phyloP scores from a whole-genome alignment of 176 grass and related monocot species.

The Coix lacrymajobi region DNA sequence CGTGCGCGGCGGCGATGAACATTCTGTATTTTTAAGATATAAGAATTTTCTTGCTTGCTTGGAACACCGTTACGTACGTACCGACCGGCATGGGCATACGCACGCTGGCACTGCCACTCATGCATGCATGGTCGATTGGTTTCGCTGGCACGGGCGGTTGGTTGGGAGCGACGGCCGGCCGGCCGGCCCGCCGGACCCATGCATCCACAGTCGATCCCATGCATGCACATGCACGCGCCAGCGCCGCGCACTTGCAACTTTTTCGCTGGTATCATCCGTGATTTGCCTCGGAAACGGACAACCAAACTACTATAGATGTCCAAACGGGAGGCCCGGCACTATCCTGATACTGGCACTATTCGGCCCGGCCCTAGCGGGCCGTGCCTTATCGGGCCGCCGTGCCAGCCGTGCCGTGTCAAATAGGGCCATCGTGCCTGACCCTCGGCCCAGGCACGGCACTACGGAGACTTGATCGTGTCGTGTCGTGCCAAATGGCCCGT shows the following conservation, averaged over 20 bases:
- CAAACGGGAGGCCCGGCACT: too few species aligned
- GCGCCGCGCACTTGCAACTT: not conserved
- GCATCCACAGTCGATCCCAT: not conserved
- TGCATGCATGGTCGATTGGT: not conserved
- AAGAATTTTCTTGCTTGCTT: not conserved
- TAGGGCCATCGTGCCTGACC: too few species aligned
- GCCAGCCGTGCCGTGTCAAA: too few species aligned
- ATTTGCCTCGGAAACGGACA: not conserved
- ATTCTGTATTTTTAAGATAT: not conserved
- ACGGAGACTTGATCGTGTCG: too few species aligned
- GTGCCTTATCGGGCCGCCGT: too few species aligned
- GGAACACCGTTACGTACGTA: not conserved
- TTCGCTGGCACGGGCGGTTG: not conserved
- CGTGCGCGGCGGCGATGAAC: not conserved
- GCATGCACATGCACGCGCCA: slow-evolving; percentile 16
- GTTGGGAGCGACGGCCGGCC: not conserved
- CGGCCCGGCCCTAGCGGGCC: too few species aligned
- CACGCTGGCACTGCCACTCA: not conserved
- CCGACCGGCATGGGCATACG: not conserved
- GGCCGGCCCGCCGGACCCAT: not conserved
- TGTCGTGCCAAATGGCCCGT: too few species aligned
- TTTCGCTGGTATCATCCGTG: slow-evolving; percentile 14
- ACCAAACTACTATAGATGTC: too few species aligned
- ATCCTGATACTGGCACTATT: too few species aligned
- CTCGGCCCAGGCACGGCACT: too few species aligned